Percentiles rank a stretch among this genome's conserved stretches.
Evolutionary conservation across 306 rosid species (phyloP).

Genomic region (Castanea sativa): DNA sequence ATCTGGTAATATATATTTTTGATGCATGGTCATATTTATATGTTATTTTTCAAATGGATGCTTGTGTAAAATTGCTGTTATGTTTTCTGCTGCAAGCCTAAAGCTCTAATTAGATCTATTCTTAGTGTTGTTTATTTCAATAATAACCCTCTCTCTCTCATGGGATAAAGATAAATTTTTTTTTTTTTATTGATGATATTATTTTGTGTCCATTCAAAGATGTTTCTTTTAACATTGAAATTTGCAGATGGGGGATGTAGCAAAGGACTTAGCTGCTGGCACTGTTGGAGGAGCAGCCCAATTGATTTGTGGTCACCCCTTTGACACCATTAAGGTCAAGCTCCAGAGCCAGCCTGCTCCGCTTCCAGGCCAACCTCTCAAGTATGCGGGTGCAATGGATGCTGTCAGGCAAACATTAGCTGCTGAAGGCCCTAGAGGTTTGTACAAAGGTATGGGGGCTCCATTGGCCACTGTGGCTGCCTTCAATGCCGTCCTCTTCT

Average conservation of each 20-base stretch:
- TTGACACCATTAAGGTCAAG: constrained; percentile 97
- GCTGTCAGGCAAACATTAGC: constrained; percentile 91
- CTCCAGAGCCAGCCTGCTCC: constrained; percentile 97
- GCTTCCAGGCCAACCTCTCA: constrained; percentile 77
- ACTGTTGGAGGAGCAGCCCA: constrained; percentile 95
- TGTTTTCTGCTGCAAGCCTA: background rate
- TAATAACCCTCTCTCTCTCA: background rate
- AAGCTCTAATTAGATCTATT: background rate
- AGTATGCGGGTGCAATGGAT: constrained; percentile 82
- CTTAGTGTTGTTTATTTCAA: background rate
- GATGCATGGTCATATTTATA: background rate
- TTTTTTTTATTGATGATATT: background rate
- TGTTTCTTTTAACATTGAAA: constrained; percentile 3
- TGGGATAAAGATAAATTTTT: background rate
- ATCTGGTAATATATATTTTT: background rate
- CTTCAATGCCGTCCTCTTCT: constrained; percentile 87
- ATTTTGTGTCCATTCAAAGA: background rate
- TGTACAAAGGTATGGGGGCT: constrained; percentile 98
- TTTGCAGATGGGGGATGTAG: constrained; percentile 85
- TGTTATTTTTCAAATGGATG: background rate
- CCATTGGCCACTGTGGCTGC: constrained; percentile 98
- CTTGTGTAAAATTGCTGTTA: background rate
- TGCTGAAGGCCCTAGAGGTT: constrained; percentile 89
- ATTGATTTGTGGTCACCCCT: constrained; percentile 85
- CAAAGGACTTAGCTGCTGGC: constrained; percentile 88